phyloP scores from a whole-genome alignment of 257 asterid species.

The Dorcoceras hygrometricum region DNA sequence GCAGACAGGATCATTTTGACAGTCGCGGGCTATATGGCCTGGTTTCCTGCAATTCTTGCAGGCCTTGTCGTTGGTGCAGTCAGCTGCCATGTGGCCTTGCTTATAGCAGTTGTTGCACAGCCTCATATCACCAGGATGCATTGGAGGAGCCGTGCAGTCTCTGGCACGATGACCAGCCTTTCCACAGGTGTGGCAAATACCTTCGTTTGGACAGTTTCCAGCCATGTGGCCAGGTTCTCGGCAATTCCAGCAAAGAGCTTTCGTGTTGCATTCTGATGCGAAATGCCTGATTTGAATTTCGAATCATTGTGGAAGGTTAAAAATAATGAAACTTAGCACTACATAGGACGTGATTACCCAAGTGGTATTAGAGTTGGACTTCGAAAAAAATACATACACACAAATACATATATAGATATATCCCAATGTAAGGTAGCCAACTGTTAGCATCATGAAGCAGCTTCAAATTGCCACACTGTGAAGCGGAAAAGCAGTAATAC shows the following conservation, averaged over 20 bases:
- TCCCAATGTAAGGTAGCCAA: neutral
- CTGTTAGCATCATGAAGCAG: neutral
- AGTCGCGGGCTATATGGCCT: conserved; percentile 72
- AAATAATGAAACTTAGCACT: conserved; percentile 7
- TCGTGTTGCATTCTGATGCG: conserved; percentile 71
- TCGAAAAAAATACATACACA: neutral
- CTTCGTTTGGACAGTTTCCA: conserved; percentile 71
- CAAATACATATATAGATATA: too few species aligned
- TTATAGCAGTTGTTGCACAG: conserved; percentile 80
- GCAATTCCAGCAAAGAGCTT: conserved; percentile 81
- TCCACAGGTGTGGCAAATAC: conserved; percentile 82
- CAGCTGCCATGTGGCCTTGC: conserved; percentile 76
- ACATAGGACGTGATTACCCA: neutral
- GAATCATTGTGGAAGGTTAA: conserved; percentile 22
- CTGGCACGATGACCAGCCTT: conserved; percentile 78
- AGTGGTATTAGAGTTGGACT: neutral
- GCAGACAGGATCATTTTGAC: conserved; percentile 69
- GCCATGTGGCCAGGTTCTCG: conserved; percentile 92
- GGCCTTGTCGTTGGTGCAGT: conserved; percentile 76
- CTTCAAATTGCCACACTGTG: neutral
- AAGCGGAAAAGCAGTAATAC: neutral
- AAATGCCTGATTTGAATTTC: conserved; percentile 53
- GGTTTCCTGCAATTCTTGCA: conserved; percentile 78
- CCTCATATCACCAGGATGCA: conserved; percentile 69
- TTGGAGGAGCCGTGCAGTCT: conserved; percentile 56